Evolutionary conservation across 345 rosid genomes (phyloP), one percentile per base, ranked within the genome.

Genomic region (Populus euphratica): DNA sequence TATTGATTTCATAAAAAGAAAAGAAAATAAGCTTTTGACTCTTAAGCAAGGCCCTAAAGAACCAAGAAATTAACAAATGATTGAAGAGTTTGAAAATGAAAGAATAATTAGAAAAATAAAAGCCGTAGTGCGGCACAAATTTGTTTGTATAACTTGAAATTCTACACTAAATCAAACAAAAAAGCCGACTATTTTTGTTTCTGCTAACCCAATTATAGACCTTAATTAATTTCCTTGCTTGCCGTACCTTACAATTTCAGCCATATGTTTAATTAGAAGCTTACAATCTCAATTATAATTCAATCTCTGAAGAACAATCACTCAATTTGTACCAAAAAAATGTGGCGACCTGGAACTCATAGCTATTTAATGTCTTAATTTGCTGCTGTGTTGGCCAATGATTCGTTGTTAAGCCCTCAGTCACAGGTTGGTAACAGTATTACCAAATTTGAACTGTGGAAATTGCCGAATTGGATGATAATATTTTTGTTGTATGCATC

Each of bases 141-240:
- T 35, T 72, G 66, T 36, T 38, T 38, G 39, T 21, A 2, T 36
- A 36, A 56, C 47, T 36, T 9, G 12, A 54, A 33, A 35, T 17
- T 23, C 47, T 72, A 21, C 81, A 73, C n/a, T 16, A 73, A 35
- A 84, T 84, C 69, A 70, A 87, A 86, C 91, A 85, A 88, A 84
- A 69, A 21, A 76, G 90, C 89, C 88, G 90, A 83, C 87, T 62
- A 21, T 2, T 73, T 70, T 77, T 75, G 73, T 75, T 69, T 68
- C 65, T 43, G 35, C 73, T 25, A 31, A 39, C 63, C 5, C 23
- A 43, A 20, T 44, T 4, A 13, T 7, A 14, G 5, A 23, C 17
- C 35, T 21, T 6, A 52, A 64, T 25, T 6, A 52, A 44, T 44
- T 3, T 44, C 17, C 43, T 39, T 39, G 8, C 41, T 38, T 1